Conservation (phyloP, 2,329 filamentous ascomycete genomes). For the Paraphoma chrysanthemicola region DNA sequence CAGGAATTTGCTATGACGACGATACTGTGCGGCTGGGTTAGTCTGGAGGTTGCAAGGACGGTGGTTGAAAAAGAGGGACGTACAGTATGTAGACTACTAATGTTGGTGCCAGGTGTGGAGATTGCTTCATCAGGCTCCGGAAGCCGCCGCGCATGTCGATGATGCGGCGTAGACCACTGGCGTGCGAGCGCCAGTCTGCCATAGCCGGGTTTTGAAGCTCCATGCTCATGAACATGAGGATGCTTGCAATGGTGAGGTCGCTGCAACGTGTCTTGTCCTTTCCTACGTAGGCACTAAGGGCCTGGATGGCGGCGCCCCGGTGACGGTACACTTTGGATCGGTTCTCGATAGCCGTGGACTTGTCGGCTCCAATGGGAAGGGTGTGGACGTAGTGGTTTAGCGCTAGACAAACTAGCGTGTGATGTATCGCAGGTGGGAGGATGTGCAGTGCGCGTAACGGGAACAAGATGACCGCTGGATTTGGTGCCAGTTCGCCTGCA, state of each 20-base stretch:
- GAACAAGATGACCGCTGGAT: constrained; percentile 36
- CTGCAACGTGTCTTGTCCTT: constrained; percentile 31
- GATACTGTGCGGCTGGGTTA: constrained; percentile 21
- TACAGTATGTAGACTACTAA: constrained; percentile 37
- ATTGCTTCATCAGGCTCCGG: constrained; percentile 18
- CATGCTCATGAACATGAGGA: constrained; percentile 37
- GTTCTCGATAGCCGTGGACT: constrained; percentile 10
- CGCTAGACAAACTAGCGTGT: constrained; percentile 33
- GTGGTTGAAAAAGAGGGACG: constrained; percentile 2
- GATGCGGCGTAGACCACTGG: constrained; percentile 31
- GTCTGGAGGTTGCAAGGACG: not conserved
- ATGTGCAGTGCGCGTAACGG: constrained; percentile 32
- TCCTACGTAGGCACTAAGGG: constrained; percentile 29
- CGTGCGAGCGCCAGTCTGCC: constrained; percentile 36
- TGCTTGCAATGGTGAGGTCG: constrained; percentile 35
- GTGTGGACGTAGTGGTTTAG: constrained; percentile 33
- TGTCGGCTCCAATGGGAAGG: constrained; percentile 17
- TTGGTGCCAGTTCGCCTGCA: constrained; percentile 27
- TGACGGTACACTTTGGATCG: constrained; percentile 35
- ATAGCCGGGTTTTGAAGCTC: constrained; percentile 37
- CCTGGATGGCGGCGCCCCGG: constrained; percentile 35
- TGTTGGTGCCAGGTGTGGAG: constrained; percentile 24
- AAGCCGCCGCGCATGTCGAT: constrained; percentile 39
- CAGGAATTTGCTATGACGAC: constrained; percentile 33
- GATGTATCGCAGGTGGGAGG: constrained; percentile 37